Percentiles rank a stretch among this genome's conserved stretches.
These are phyloP conservation scores for Liquidambar formosana DNA, from an alignment of 164 flowering plant genomes.

Conservation along the genomic window DNA sequence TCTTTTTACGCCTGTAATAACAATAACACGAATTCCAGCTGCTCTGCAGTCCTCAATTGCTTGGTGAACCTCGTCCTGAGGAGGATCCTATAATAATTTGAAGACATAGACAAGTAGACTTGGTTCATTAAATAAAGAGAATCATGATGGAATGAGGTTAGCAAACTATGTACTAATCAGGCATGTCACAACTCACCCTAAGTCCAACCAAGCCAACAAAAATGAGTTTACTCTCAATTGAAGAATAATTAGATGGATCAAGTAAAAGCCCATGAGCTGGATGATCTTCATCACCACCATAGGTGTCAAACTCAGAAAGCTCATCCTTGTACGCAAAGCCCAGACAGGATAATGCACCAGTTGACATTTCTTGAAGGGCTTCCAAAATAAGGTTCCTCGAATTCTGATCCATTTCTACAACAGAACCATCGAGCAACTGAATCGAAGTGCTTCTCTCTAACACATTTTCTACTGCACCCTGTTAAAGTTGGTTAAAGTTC, in stretches of 20 bases:
- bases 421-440: too few species aligned
- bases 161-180: not conserved
- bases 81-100: not conserved
- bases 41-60: slow-evolving; percentile 63
- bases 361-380: too few species aligned
- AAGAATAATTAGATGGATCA: slow-evolving; percentile 67
- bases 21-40: slow-evolving; percentile 67
- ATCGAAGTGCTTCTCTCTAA: too few species aligned
- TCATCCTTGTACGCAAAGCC: slow-evolving; percentile 99
- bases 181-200: slow-evolving; percentile 56
- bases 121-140: not conserved
- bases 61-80: slow-evolving; percentile 55
- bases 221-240: too few species aligned
- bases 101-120: not conserved
- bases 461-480: too few species aligned
- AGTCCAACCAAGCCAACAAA: too few species aligned
- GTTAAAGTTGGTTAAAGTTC: slow-evolving; percentile 34
- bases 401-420: slow-evolving; percentile 47
- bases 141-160: not conserved
- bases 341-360: slow-evolving; percentile 74
- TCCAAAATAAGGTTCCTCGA: slow-evolving; percentile 46
- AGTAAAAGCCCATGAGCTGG: slow-evolving; percentile 85
- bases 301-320: slow-evolving; percentile 73
- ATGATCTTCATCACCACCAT: slow-evolving; percentile 87
- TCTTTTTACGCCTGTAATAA: slow-evolving; percentile 63